A percentile compares a stretch with the other conserved stretches of the same genome.
Conservation (phyloP, 2,329 filamentous ascomycete genomes). For the Phaeosphaeriaceae sp. region DNA sequence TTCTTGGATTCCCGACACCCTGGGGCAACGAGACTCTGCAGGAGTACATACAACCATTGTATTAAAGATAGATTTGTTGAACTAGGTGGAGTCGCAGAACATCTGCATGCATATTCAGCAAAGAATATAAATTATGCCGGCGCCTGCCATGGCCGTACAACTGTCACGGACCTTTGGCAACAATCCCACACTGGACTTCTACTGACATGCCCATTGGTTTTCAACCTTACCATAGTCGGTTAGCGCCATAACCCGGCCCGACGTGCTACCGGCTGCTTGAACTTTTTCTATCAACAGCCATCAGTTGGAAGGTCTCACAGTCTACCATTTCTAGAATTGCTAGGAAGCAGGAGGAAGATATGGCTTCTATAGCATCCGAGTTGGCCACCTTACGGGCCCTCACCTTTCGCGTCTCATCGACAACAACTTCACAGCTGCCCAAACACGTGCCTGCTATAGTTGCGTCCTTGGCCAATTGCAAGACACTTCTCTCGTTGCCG, state of each 20-base stretch:
- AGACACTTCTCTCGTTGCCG: conserved; percentile 66
- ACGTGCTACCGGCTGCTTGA: conserved; percentile 28
- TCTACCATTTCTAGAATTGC: not conserved
- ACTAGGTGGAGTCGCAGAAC: conserved; percentile 25
- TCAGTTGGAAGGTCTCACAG: too few relatives aligned
- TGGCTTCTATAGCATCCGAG: conserved; percentile 36
- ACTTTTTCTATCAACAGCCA: conserved; percentile 30
- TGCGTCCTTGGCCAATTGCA: conserved; percentile 60
- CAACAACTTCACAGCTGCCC: conserved; percentile 75
- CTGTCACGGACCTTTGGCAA: conserved; percentile 26
- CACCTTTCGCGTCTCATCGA: conserved; percentile 73
- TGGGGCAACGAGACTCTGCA: not conserved
- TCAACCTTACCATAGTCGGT: conserved; percentile 18
- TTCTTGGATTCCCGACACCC: conserved; percentile 1
- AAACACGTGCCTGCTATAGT: conserved; percentile 73
- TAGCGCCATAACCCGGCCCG: conserved; percentile 27
- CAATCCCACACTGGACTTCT: conserved; percentile 18
- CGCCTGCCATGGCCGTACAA: conserved; percentile 27
- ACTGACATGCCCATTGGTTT: conserved; percentile 16
- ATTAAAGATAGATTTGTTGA: conserved; percentile 37
- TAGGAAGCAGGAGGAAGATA: conserved; percentile 8
- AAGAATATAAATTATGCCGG: conserved; percentile 28
- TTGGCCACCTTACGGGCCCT: conserved; percentile 52
- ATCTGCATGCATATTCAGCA: conserved; percentile 40
- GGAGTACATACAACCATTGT: conserved; percentile 45